phyloP scores from a whole-genome alignment of 2,329 filamentous ascomycete species.

The Mollisiaceae sp. region DNA sequence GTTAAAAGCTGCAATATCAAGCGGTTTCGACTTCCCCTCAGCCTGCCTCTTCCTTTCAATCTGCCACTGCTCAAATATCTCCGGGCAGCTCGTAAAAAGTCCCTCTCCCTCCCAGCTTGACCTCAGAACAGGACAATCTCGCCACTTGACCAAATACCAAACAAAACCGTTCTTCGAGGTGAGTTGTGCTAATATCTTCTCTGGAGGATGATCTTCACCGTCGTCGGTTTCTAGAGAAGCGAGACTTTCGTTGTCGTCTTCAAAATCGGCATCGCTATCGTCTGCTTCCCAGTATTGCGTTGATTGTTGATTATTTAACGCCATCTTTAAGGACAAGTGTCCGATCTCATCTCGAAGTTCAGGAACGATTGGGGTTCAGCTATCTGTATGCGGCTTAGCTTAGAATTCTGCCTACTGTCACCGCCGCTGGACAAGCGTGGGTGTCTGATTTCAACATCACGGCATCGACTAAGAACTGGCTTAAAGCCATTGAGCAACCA shows the following conservation, averaged over 20 bases:
- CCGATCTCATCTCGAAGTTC: background rate
- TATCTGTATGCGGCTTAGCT: background rate
- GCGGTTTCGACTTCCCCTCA: constrained; percentile 39
- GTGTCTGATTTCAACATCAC: constrained; percentile 23
- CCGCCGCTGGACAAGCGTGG: constrained; percentile 23
- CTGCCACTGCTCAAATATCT: constrained; percentile 39
- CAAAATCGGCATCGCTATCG: constrained; percentile 34
- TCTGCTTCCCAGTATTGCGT: constrained; percentile 12
- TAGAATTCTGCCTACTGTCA: constrained; percentile 3
- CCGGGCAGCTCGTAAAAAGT: constrained; percentile 33
- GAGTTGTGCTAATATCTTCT: constrained; percentile 40
- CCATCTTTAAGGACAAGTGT: constrained; percentile 28
- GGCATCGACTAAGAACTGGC: constrained; percentile 16
- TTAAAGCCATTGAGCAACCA: constrained; percentile 39
- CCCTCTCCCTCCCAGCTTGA: constrained; percentile 41
- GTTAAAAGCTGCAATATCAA: constrained; percentile 40
- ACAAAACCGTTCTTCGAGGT: constrained; percentile 31
- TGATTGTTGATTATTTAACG: constrained; percentile 7
- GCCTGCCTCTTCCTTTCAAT: constrained; percentile 37
- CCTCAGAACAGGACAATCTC: constrained; percentile 41
- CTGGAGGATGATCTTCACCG: constrained; percentile 39
- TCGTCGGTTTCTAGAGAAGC: constrained; percentile 42
- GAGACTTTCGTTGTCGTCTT: constrained; percentile 39
- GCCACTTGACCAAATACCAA: constrained; percentile 44
- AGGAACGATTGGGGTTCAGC: background rate